These are phyloP conservation scores for Suillus decipiens DNA, from an alignment of 768 basidiomycete species.

Conservation along the genomic window DNA sequence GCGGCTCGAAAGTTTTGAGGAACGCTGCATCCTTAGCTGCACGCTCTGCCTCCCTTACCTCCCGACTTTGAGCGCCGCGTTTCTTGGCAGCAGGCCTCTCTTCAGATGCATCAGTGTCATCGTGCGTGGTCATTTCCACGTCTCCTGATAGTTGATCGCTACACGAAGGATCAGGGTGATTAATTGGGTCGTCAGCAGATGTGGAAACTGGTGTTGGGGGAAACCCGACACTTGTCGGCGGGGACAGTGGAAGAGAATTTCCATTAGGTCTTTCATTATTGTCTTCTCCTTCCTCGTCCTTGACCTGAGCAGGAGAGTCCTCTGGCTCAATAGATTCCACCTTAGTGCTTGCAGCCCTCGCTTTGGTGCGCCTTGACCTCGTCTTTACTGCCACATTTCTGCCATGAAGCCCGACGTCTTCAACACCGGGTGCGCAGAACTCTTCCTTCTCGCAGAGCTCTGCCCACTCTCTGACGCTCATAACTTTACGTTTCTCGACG, in stretches of 20 bases:
- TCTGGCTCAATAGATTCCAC: slow-evolving; percentile 49
- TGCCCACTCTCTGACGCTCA: slow-evolving; percentile 88
- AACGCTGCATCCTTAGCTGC: slow-evolving; percentile 53
- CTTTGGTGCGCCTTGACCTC: slow-evolving; percentile 43
- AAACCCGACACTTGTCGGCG: slow-evolving; percentile 27
- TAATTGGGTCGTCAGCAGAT: slow-evolving; percentile 13
- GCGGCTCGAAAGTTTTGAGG: slow-evolving; percentile 70
- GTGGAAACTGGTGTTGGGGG: slow-evolving; percentile 23
- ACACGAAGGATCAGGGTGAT: slow-evolving; percentile 10
- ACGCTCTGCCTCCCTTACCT: slow-evolving; percentile 46
- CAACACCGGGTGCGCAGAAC: slow-evolving; percentile 69
- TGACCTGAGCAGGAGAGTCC: slow-evolving; percentile 34
- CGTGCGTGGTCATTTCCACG: slow-evolving; percentile 13
- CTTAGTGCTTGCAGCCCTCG: slow-evolving; percentile 40
- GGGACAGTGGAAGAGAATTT: slow-evolving; percentile 27
- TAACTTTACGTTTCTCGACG: slow-evolving; percentile 79
- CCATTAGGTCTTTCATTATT: slow-evolving; percentile 4
- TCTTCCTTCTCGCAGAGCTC: slow-evolving; percentile 75
- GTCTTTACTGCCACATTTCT: slow-evolving; percentile 39
- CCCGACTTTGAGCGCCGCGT: slow-evolving; percentile 42
- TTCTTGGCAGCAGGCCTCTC: slow-evolving; percentile 41
- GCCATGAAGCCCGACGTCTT: slow-evolving; percentile 61
- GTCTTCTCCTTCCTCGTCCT: slow-evolving; percentile 44
- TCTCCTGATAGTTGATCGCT: slow-evolving; percentile 12
- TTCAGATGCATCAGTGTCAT: slow-evolving; percentile 33